phyloP scores from a whole-genome alignment of 768 basidiomycete species.

The Calocera cornea region DNA sequence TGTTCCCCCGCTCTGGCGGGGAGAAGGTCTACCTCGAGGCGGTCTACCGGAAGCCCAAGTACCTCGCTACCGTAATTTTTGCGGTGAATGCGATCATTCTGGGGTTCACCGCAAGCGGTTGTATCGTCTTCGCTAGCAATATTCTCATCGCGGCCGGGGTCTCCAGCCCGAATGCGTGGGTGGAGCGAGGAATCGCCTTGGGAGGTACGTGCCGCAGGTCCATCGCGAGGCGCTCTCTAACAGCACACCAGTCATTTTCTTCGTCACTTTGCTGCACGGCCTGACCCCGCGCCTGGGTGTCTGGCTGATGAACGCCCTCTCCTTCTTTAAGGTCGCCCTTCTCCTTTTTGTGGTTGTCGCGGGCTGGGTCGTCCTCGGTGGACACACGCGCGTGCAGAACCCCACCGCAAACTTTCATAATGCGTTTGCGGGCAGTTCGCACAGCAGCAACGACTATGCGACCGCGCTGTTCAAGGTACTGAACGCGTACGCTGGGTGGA shows the following conservation, averaged over 20 bases:
- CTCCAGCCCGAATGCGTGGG: slow-evolving; percentile 31
- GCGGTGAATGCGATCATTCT: slow-evolving; percentile 36
- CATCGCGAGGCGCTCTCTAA: slow-evolving; percentile 6
- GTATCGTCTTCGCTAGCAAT: slow-evolving; percentile 32
- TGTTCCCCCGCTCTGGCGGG: slow-evolving; percentile 49
- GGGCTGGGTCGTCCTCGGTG: slow-evolving; percentile 48
- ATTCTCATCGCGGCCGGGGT: slow-evolving; percentile 37
- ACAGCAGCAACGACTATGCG: slow-evolving; percentile 42
- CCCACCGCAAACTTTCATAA: slow-evolving; percentile 45
- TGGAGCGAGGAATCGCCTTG: slow-evolving; percentile 44
- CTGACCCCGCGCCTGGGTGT: slow-evolving; percentile 38
- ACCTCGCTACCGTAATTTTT: slow-evolving; percentile 37
- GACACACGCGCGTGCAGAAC: slow-evolving; percentile 41
- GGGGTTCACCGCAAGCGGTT: slow-evolving; percentile 32
- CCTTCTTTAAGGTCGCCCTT: background rate
- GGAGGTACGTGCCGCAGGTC: slow-evolving; percentile 28
- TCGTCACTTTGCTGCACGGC: slow-evolving; percentile 40
- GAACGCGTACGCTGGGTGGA: slow-evolving; percentile 38
- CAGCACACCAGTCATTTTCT: slow-evolving; percentile 32
- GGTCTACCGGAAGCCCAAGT: slow-evolving; percentile 35
- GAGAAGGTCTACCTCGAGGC: slow-evolving; percentile 53
- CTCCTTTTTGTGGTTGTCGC: slow-evolving; percentile 13
- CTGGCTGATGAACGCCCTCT: slow-evolving; percentile 36
- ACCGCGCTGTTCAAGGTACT: slow-evolving; percentile 49
- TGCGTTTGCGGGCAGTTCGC: slow-evolving; percentile 42